phyloP scores from a whole-genome alignment of 2,329 filamentous ascomycete species.

The Stemphylium vesicarium region DNA sequence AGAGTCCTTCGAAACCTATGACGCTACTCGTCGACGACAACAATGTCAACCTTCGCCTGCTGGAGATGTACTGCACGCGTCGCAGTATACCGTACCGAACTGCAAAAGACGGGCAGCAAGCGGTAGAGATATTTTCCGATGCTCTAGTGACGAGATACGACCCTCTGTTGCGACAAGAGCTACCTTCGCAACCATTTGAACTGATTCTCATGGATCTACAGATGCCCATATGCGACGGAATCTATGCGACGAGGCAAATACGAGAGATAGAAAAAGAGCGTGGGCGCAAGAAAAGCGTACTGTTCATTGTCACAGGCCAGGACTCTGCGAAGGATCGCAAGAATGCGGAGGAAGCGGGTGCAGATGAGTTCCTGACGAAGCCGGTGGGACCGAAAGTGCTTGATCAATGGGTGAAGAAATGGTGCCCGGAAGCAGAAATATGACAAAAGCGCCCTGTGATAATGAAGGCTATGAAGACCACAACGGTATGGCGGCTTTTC shows the following conservation, averaged over 20 bases:
- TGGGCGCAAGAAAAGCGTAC: slow-evolving; percentile 28
- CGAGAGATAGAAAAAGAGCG: slow-evolving; percentile 38
- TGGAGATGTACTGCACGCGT: slow-evolving; percentile 57
- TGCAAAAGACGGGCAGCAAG: slow-evolving; percentile 51
- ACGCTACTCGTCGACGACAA: slow-evolving; percentile 57
- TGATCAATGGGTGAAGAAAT: slow-evolving; percentile 29
- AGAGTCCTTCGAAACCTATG: slow-evolving; percentile 21
- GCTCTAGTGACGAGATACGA: slow-evolving; percentile 2
- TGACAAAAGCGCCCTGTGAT: neutral
- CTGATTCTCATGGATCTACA: slow-evolving; percentile 52
- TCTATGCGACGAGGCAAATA: slow-evolving; percentile 45
- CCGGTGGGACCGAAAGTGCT: slow-evolving; percentile 40
- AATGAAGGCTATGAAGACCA: too few species aligned
- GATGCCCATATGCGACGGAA: slow-evolving; percentile 50
- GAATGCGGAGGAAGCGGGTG: slow-evolving; percentile 35
- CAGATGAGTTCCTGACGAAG: slow-evolving; percentile 42
- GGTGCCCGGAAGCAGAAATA: slow-evolving; percentile 23
- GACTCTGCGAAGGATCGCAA: slow-evolving; percentile 35
- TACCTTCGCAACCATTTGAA: slow-evolving; percentile 29
- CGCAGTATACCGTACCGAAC: slow-evolving; percentile 46
- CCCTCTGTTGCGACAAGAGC: slow-evolving; percentile 8
- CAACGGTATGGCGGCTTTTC: too few species aligned
- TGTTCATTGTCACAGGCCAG: slow-evolving; percentile 47
- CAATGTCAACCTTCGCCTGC: slow-evolving; percentile 53
- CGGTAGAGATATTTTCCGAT: slow-evolving; percentile 44